A percentile compares a stretch with the other conserved stretches of the same genome.
Evolutionary conservation across 768 basidiomycete genomes (phyloP).

Genomic region (Rhizopogon vulgaris): DNA sequence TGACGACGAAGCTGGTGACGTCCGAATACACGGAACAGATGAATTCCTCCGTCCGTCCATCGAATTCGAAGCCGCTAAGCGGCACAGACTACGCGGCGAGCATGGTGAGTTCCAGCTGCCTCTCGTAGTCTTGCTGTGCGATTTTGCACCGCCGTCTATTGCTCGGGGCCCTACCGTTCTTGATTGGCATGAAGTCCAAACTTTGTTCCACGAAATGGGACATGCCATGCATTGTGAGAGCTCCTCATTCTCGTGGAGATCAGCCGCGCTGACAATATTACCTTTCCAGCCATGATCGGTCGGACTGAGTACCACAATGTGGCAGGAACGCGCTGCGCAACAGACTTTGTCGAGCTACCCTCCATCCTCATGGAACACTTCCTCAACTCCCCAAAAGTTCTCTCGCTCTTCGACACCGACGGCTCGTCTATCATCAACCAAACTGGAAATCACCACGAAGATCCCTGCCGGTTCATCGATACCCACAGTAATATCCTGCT

Average conservation of each 20-base stretch:
- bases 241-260: slow-evolving; percentile 1
- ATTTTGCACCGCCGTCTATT: slow-evolving; percentile 63
- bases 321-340: slow-evolving; percentile 94
- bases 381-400: slow-evolving; percentile 75
- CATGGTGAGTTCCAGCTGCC: slow-evolving; percentile 82
- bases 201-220: slow-evolving; percentile 98
- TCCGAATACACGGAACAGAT: slow-evolving; percentile 34
- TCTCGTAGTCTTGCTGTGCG: slow-evolving; percentile 85
- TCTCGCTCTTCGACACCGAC: slow-evolving; percentile 69
- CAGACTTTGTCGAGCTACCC: slow-evolving; percentile 96
- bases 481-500: slow-evolving; percentile 89
- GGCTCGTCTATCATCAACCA: slow-evolving; percentile 39
- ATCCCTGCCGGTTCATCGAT: slow-evolving; percentile 80
- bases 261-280: slow-evolving; percentile 2
- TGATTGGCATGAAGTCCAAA: slow-evolving; percentile 91
- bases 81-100: slow-evolving; percentile 51
- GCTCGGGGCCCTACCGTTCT: slow-evolving; percentile 66
- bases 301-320: slow-evolving; percentile 97
- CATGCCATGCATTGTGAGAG: slow-evolving; percentile 98
- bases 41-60: slow-evolving; percentile 41
- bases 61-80: slow-evolving; percentile 60
- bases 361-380: slow-evolving; percentile 99
- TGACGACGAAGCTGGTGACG: slow-evolving; percentile 74
- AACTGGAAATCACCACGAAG: slow-evolving; percentile 61
- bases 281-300: slow-evolving; percentile 84